Percentiles rank a stretch among this genome's conserved stretches.
Evolutionary conservation across 805 yeast genomes (phyloP).

Genomic region (Torulaspora delbrueckii): DNA sequence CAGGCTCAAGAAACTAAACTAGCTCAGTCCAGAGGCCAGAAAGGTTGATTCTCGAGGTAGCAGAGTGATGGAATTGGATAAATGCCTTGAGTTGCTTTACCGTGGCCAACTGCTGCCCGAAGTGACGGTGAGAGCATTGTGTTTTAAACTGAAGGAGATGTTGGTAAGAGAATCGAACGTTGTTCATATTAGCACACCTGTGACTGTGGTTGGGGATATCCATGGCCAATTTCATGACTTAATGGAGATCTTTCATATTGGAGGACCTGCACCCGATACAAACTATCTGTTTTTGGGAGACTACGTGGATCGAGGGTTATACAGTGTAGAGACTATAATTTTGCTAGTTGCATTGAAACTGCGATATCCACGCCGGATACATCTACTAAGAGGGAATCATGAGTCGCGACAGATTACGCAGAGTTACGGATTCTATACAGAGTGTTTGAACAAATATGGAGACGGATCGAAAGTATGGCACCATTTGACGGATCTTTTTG

Average conservation of each 20-base stretch:
- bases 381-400: constrained; percentile 87
- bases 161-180: constrained; percentile 80
- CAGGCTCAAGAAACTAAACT: not conserved
- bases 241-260: constrained; percentile 86
- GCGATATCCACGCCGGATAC: constrained; percentile 80
- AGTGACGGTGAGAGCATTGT: constrained; percentile 61
- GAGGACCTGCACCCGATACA: constrained; percentile 90
- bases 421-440: constrained; percentile 94
- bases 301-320: constrained; percentile 93
- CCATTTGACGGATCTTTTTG: constrained; percentile 87
- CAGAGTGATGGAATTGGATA: constrained; percentile 51
- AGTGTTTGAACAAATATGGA: constrained; percentile 86
- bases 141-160: constrained; percentile 78
- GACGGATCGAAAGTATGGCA: constrained; percentile 72
- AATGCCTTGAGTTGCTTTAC: constrained; percentile 63
- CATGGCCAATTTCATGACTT: constrained; percentile 97
- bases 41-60: not conserved
- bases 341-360: constrained; percentile 76
- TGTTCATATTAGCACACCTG: constrained; percentile 76
- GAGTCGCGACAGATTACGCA: constrained; percentile 96
- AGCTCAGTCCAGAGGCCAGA: not conserved
- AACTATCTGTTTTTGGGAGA: constrained; percentile 92
- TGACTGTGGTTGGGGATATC: constrained; percentile 94
- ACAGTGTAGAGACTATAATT: constrained; percentile 88
- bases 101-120: constrained; percentile 65